phyloP scores from a whole-genome alignment of 345 rosid species.

The Pistacia integerrima region DNA sequence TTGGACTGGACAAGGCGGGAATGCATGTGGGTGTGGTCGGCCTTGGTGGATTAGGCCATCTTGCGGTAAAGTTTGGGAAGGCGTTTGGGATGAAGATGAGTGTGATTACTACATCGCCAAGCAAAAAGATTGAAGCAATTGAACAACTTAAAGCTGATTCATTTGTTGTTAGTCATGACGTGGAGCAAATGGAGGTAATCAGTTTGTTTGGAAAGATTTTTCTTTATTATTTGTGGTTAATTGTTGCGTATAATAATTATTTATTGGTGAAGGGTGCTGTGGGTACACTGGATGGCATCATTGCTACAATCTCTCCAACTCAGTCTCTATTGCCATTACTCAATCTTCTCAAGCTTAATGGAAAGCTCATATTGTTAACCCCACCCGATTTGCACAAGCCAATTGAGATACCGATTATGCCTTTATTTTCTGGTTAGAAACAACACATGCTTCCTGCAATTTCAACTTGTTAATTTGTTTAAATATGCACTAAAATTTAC shows the following conservation, averaged over 20 bases:
- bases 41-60: slow-evolving; percentile 21
- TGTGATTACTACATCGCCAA: slow-evolving; percentile 11
- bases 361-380: slow-evolving; percentile 25
- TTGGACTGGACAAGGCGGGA: slow-evolving; percentile 12
- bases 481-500: too few species aligned
- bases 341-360: neutral
- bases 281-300: slow-evolving; percentile 8
- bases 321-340: neutral
- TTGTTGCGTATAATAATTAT: too few species aligned
- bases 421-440: slow-evolving; percentile 6
- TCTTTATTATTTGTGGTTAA: too few species aligned
- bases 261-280: slow-evolving; percentile 21
- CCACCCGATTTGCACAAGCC: slow-evolving; percentile 15
- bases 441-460: too few species aligned
- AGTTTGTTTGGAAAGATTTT: too few species aligned
- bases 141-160: slow-evolving; percentile 15
- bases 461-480: too few species aligned
- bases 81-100: slow-evolving; percentile 18
- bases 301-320: neutral
- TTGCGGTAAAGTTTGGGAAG: slow-evolving; percentile 27
- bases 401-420: slow-evolving; percentile 9
- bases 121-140: slow-evolving; percentile 21
- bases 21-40: slow-evolving; percentile 24
- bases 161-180: slow-evolving; percentile 17
- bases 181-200: slow-evolving; percentile 12